Evolutionary conservation across 345 rosid genomes (phyloP), one percentile per base, ranked within the genome.

Genomic region (Eucalyptus regnans): DNA sequence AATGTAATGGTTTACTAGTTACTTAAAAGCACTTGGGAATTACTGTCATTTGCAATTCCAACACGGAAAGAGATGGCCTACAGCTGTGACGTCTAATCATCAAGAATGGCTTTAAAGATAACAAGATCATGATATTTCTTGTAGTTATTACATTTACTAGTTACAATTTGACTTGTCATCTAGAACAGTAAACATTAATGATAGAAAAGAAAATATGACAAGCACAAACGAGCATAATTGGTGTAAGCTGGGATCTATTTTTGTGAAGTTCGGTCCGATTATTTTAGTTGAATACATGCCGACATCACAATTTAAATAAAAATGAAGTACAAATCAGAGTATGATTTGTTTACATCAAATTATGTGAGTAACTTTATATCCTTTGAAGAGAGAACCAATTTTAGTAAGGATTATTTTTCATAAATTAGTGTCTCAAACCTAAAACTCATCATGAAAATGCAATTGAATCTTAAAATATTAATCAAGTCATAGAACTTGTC

Each of bases 1-100:
- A 4, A 0, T 1, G 20, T n/a, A 64, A 64, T n/a, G 1, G 0
- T n/a, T 14, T 1, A 14, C 17, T 64, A 64, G 16, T 14, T n/a
- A n/a, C 9, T 13, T 27, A 2, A 14, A 64, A n/a, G 68, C 76
- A n/a, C 37, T 64, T 64, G 5, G 16, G 18, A 64, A 7, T 27
- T 29, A n/a, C 3, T 27, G 31, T 14, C 9, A 64, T 64, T 64
- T 64, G 71, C 18, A 64, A 64, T 64, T 64, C n/a, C 71, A 64
- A 13, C 18, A 4, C 1, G 2, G 0, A 64, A 64, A 64, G 71
- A 64, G 18, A 13, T 4, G 0, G 37, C 15, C 71, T 2, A 62
- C 37, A 29, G 5, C 5, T n/a, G 17, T 17, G 9, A 13, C 3
- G 3, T 64, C 71, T 7, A 64, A 29, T 64, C 71, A 1, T 64